These are phyloP conservation scores for Xenoacremonium recifei DNA, from an alignment of 2,329 filamentous ascomycete species.

Conservation along the genomic window DNA sequence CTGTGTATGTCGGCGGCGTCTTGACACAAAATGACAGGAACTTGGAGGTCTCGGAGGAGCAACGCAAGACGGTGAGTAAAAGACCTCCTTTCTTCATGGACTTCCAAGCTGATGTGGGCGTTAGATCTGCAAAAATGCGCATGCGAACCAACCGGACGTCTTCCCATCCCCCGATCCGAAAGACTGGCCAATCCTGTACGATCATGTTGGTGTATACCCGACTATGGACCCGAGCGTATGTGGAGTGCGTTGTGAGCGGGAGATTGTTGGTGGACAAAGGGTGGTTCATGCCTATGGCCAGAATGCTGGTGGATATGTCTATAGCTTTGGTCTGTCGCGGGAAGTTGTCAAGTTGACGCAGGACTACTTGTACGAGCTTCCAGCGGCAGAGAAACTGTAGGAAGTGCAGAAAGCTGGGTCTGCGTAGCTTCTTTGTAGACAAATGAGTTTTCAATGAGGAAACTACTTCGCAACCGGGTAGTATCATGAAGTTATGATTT, in stretches of 20 bases:
- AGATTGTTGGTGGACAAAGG: slow-evolving; percentile 9
- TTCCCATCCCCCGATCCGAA: slow-evolving; percentile 10
- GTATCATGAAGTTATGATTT: too few relatives aligned
- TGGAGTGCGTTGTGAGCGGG: slow-evolving; percentile 12
- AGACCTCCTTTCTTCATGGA: not conserved
- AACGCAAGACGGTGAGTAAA: not conserved
- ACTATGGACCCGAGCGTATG: slow-evolving; percentile 3
- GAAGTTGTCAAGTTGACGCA: slow-evolving; percentile 3
- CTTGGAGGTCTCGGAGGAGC: not conserved
- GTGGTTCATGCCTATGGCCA: slow-evolving; percentile 19
- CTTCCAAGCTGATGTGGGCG: not conserved
- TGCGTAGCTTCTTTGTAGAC: too few relatives aligned
- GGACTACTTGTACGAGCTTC: too few relatives aligned
- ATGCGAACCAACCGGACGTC: slow-evolving; percentile 8
- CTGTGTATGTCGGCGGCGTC: slow-evolving; percentile 4
- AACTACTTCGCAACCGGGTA: too few relatives aligned
- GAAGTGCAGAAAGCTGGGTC: too few relatives aligned
- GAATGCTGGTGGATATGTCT: slow-evolving; percentile 18
- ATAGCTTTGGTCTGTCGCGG: slow-evolving; percentile 16
- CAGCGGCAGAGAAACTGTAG: too few relatives aligned
- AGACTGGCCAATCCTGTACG: slow-evolving; percentile 9
- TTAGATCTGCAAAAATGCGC: slow-evolving; percentile 4
- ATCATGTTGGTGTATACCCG: slow-evolving; percentile 13
- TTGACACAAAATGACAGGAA: not conserved
- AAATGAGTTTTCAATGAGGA: too few relatives aligned